Evolutionary conservation across 1,284 basidiomycete genomes (phyloP), one percentile per base, ranked within the genome.

Genomic region (Malassezia caprae): DNA sequence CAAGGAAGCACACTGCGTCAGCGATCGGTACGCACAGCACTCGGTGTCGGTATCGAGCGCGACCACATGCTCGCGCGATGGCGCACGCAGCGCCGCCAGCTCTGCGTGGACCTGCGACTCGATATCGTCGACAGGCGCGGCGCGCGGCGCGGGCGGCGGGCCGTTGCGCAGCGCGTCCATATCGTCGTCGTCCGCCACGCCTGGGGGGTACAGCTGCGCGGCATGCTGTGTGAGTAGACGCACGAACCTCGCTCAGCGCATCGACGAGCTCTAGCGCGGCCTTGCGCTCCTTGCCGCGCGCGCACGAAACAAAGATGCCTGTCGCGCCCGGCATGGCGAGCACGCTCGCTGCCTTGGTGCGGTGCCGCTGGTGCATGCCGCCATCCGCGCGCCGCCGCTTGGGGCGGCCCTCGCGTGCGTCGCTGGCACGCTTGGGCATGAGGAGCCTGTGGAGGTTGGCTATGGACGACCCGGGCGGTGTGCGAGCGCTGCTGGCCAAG

Each of bases 81-180:
- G 47, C 37, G 31, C 26, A 2, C 28, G 49, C 12, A 70, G 56
- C 40, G 60, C 60, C 2, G 49, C 48, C 2, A 72, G 58, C 31
- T 72, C 69, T 23, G 63, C 59, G 19, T 57, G 58, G 28, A 72
- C 69, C 43, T 71, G 65, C 23, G 63, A 57, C 52, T 68, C 68
- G 26, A 72, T 65, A 37, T 69, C 69, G 5, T 34, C 27, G 24
- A 28, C 3, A 13, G 43, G 6, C 23, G 30, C 32, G 15, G 31
- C 30, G 13, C 39, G 23, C 23, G 26, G 30, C 6, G 52, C 24
- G 1, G 59, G 48, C 10, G 54, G 46, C 21, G 48, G 44, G 2
- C 65, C 65, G 17, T 68, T 68, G 7, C 62, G 45, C 31, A 68
- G 35, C 1, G 57, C 60, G n/a, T 66, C 64, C 59, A 61, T 60